A percentile compares a stretch with the other conserved stretches of the same genome.
These are phyloP conservation scores for Phenoliferia sp. DNA, from an alignment of 1,284 basidiomycete species.

Conservation along the genomic window DNA sequence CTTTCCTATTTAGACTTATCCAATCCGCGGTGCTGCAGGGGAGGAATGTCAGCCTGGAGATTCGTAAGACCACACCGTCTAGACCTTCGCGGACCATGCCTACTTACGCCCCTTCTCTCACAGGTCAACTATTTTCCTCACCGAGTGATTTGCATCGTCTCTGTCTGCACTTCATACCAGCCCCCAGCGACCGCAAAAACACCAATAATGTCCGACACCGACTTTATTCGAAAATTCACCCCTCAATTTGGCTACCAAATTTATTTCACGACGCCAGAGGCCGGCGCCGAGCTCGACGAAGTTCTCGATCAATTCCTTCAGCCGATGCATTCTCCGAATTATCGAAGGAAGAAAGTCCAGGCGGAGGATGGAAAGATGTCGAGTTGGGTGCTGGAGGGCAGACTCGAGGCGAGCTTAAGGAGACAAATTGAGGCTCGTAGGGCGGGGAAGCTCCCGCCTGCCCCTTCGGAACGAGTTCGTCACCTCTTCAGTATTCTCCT, in stretches of 20 bases:
- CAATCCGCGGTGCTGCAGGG: constrained; percentile 14
- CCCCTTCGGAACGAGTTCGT: constrained; percentile 20
- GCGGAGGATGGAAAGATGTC: constrained; percentile 7
- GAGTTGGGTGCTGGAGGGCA: constrained; percentile 17
- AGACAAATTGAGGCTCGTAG: constrained; percentile 5
- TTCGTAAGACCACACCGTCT: constrained; percentile 17
- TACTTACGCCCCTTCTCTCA: too few species aligned
- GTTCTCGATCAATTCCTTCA: constrained; percentile 25
- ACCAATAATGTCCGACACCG: constrained; percentile 20
- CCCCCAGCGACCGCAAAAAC: constrained; percentile 12
- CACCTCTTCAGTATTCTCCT: neutral
- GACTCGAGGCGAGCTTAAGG: constrained; percentile 11
- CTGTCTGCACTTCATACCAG: constrained; percentile 34
- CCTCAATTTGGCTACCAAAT: constrained; percentile 34
- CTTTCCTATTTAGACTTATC: neutral
- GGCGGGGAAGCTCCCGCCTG: constrained; percentile 10
- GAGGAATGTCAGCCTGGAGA: constrained; percentile 35
- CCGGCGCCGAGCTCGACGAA: constrained; percentile 23
- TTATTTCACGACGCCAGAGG: constrained; percentile 14
- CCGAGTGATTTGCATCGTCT: constrained; percentile 24
- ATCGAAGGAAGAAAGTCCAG: neutral
- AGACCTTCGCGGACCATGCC: too few species aligned
- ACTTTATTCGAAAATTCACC: constrained; percentile 9
- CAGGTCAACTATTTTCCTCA: constrained; percentile 28
- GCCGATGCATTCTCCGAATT: constrained; percentile 14